Evolutionary conservation across 257 asterid species (phyloP).

Genomic region (Nemophila menziesii): DNA sequence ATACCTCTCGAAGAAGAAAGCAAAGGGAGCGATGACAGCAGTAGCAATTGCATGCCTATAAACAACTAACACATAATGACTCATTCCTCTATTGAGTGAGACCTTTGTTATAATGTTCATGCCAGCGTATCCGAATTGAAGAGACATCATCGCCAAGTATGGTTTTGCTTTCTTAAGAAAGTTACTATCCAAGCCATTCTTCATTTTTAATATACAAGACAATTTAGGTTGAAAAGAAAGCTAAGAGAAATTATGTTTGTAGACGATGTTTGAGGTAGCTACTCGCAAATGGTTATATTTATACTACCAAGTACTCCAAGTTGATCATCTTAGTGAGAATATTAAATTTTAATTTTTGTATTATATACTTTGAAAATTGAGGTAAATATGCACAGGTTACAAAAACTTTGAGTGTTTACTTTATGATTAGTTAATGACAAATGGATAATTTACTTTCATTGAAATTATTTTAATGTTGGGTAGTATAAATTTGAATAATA

Average conservation of each 20-base stretch:
- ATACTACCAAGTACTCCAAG: not conserved
- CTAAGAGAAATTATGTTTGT: not conserved
- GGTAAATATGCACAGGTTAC: too few species aligned
- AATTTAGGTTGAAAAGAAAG: not conserved
- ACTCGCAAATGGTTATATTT: not conserved
- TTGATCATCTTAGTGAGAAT: not conserved
- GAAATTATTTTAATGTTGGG: too few species aligned
- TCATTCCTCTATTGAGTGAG: constrained; percentile 66
- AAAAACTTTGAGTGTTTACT: too few species aligned
- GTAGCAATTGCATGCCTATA: constrained; percentile 65
- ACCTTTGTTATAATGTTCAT: constrained; percentile 58
- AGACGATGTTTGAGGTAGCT: not conserved
- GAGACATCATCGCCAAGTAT: constrained; percentile 40
- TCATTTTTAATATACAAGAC: not conserved
- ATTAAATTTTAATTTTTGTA: too few species aligned
- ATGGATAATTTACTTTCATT: too few species aligned
- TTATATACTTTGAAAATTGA: too few species aligned
- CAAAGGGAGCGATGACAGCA: constrained; percentile 59
- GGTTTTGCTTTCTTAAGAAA: constrained; percentile 30
- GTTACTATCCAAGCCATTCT: not conserved
- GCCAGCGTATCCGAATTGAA: constrained; percentile 74
- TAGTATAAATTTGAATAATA: too few species aligned
- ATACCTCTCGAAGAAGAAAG: constrained; percentile 63
- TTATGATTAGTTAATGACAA: too few species aligned
- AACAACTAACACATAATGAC: constrained; percentile 57